Conservation (phyloP, 495 filamentous ascomycete species). For the Trichoderma gamsii region DNA sequence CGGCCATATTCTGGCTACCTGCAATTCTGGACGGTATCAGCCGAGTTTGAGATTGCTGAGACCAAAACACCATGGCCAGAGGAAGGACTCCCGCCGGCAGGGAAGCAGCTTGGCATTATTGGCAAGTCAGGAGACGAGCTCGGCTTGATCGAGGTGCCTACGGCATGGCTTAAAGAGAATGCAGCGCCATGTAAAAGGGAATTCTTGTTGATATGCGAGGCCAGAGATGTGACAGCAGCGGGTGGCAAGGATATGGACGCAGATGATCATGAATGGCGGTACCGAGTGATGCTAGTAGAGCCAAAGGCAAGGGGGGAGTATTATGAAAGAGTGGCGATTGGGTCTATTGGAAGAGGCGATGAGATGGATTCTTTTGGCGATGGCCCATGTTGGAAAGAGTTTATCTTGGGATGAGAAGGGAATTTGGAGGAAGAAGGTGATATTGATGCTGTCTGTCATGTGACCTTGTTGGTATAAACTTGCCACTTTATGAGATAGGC, state of each 20-base stretch:
- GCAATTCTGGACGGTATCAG: conserved; percentile 20
- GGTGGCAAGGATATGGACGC: conserved; percentile 15
- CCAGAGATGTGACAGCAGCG: conserved; percentile 11
- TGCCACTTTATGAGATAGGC: no score
- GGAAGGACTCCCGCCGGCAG: no score
- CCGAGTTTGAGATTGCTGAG: conserved; percentile 12
- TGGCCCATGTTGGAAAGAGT: conserved; percentile 37
- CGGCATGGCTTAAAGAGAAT: conserved; percentile 8
- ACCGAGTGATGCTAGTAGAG: conserved; percentile 22
- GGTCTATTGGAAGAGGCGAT: conserved; percentile 26
- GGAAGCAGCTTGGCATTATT: conserved; percentile 7
- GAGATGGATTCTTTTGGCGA: conserved; percentile 33
- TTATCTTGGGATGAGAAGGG: conserved; percentile 32
- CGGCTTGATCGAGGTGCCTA: not conserved
- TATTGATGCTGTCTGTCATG: no score
- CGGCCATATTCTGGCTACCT: conserved; percentile 12
- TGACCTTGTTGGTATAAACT: no score
- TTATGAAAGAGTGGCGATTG: conserved; percentile 20
- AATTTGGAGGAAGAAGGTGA: not conserved
- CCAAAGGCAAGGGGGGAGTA: conserved; percentile 14
- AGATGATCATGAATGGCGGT: conserved; percentile 19
- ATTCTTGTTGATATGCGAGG: conserved; percentile 19
- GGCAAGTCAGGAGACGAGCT: conserved; percentile 2
- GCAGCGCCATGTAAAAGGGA: conserved; percentile 14
- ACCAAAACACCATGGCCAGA: not conserved